phyloP scores from a whole-genome alignment of 1,284 basidiomycete species.

The Wolfiporia cocos region DNA sequence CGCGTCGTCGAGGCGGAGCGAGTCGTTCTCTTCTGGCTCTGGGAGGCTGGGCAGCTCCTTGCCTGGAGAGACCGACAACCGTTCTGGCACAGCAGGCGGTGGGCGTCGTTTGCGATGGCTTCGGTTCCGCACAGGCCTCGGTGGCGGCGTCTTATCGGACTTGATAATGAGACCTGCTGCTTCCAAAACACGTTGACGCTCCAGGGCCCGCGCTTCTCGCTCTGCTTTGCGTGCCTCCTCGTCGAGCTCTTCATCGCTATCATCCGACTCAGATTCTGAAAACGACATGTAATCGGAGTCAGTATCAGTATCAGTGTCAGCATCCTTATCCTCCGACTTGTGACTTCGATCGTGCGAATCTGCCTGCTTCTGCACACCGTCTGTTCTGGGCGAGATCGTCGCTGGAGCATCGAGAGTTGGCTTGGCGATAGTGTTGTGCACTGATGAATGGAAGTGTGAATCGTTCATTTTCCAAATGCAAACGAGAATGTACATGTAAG shows the following conservation, averaged over 20 bases:
- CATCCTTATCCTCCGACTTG: constrained; percentile 14
- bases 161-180: constrained; percentile 84
- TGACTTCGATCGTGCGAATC: too few species aligned
- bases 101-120: constrained; percentile 38
- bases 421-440: not conserved
- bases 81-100: constrained; percentile 41
- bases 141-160: constrained; percentile 37
- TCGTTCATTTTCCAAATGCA: constrained; percentile 22
- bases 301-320: constrained; percentile 31
- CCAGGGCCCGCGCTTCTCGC: constrained; percentile 62
- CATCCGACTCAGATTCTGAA: constrained; percentile 45
- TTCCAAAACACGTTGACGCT: constrained; percentile 77
- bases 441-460: constrained; percentile 3
- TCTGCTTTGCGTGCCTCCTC: constrained; percentile 48
- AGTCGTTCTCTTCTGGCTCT: constrained; percentile 17
- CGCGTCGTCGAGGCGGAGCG: constrained; percentile 69
- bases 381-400: too few species aligned
- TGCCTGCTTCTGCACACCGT: too few species aligned
- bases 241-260: constrained; percentile 30
- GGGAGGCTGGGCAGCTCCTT: constrained; percentile 57
- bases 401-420: too few species aligned
- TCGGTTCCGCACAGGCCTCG: constrained; percentile 21
- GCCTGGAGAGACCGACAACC: constrained; percentile 3
- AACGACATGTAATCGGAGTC: constrained; percentile 47
- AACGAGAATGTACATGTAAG: constrained; percentile 32